phyloP scores from a whole-genome alignment of 1,139 yeast genomes.

The Blastobotrys buckinghamii region DNA sequence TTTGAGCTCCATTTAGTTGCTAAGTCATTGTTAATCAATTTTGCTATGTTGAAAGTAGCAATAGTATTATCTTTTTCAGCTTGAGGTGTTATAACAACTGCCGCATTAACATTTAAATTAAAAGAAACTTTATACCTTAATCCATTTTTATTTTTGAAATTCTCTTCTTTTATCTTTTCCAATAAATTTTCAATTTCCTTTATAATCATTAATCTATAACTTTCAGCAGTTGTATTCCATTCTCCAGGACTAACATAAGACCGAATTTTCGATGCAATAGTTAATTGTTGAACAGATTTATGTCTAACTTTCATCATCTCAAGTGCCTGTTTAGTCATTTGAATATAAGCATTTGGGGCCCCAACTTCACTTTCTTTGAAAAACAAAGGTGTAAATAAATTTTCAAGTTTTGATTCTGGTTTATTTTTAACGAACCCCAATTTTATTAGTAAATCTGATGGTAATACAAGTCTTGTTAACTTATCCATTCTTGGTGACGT shows the following conservation, averaged over 20 bases:
- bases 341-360: constrained; percentile 15
- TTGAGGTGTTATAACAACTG: not conserved
- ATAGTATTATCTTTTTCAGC: not conserved
- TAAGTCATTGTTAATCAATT: constrained; percentile 4
- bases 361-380: not conserved
- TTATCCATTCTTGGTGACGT: constrained; percentile 29
- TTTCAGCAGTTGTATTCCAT: not conserved
- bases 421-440: constrained; percentile 21
- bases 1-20: constrained; percentile 1
- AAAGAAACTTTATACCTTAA: not conserved
- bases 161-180: not conserved
- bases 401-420: not conserved
- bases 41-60: constrained; percentile 6
- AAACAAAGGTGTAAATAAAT: constrained; percentile 10
- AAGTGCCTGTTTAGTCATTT: constrained; percentile 10
- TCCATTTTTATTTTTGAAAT: not conserved
- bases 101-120: not conserved
- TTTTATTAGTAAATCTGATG: constrained; percentile 25
- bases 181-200: constrained; percentile 4
- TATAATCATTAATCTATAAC: not conserved
- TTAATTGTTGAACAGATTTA: not conserved
- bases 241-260: not conserved
- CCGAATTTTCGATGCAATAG: not conserved
- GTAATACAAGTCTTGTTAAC: constrained; percentile 22
- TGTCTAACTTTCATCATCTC: constrained; percentile 3